Evolutionary conservation across 2,329 filamentous ascomycete species (phyloP), one percentile per base, ranked within the genome.

Genomic region (Diaporthe citri): DNA sequence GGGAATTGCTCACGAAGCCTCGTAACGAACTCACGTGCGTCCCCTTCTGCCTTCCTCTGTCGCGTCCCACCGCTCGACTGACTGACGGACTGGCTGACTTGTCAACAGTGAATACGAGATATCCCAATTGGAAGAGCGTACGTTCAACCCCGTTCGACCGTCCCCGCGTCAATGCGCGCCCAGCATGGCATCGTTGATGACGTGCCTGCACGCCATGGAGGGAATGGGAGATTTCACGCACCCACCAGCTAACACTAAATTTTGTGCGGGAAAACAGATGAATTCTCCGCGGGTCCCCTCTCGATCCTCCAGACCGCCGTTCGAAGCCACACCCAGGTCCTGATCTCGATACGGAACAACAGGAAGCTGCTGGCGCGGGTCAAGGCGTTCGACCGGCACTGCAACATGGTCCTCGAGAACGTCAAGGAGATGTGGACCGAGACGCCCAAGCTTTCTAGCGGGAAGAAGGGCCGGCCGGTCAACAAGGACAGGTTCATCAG

Each of bases 361-460:
- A 94, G 96, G 86, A 99, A 99, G 89, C 90, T 99, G 64, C 93
- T 99, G 73, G 97, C 96, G 70, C 94, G 97, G 78, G 96, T 99
- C 82, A 99, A 99, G 89, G 97, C 97, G 9, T 99, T 99, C 84
- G 97, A 99, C 86, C 91, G 97, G 76, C 97, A 99, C 86, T 98
- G 96, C 91, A 99, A 99, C 87, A 98, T 99, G 97, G 94, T 98
- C 4, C 88, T 98, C 64, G 95, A 98, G 88, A 98, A 98, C 80
- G 95, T 97, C 57, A 97, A 97, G 89, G 97, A 99, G 87, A 98
- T 99, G 96, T 99, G 97, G 97, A 98, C 96, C 13, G 97, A 99
- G 87, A 97, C 94, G 73, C 95, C 96, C 66, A 88, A 92, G 76
- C 89, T 94, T 81, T 92, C 94, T 31, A 93, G 93, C 78, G 96